phyloP scores from a whole-genome alignment of 805 yeast genomes.

The Ogataea pilisensis region DNA sequence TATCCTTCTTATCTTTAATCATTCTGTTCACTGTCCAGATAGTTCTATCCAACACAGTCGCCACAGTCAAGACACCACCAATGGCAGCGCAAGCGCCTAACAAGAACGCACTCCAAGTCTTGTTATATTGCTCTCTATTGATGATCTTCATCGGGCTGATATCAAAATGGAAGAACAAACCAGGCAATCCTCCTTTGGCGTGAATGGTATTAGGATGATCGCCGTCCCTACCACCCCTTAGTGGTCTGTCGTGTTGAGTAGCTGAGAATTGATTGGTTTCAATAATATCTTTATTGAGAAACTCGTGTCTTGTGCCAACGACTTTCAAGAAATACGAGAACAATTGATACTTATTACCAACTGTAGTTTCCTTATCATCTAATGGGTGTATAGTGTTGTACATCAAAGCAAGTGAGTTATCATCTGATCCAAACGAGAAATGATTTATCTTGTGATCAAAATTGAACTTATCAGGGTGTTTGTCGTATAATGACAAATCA shows the following conservation, averaged over 20 bases:
- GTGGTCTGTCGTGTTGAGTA: slow-evolving; percentile 82
- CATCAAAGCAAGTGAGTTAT: slow-evolving; percentile 31
- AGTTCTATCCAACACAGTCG: slow-evolving; percentile 81
- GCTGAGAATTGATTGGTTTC: slow-evolving; percentile 91
- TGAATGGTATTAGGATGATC: slow-evolving; percentile 88
- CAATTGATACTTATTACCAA: slow-evolving; percentile 53
- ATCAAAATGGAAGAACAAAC: slow-evolving; percentile 82
- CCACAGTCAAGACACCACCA: slow-evolving; percentile 92
- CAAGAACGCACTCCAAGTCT: slow-evolving; percentile 78
- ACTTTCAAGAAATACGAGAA: slow-evolving; percentile 82
- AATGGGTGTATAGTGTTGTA: slow-evolving; percentile 58
- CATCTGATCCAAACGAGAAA: slow-evolving; percentile 69
- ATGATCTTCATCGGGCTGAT: slow-evolving; percentile 91
- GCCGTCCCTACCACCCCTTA: slow-evolving; percentile 80
- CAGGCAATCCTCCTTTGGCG: slow-evolving; percentile 86
- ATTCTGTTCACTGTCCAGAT: slow-evolving; percentile 87
- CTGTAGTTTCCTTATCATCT: slow-evolving; percentile 44
- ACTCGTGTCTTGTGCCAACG: slow-evolving; percentile 84
- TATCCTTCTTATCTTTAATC: slow-evolving; percentile 61
- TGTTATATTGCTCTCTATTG: slow-evolving; percentile 68
- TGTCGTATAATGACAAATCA: slow-evolving; percentile 70
- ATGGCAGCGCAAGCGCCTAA: slow-evolving; percentile 81
- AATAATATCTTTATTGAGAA: slow-evolving; percentile 44
- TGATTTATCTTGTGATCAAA: slow-evolving; percentile 78
- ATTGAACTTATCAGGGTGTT: slow-evolving; percentile 53